Conservation (phyloP, 768 basidiomycete species). For the Kwoniella botswanensis region DNA sequence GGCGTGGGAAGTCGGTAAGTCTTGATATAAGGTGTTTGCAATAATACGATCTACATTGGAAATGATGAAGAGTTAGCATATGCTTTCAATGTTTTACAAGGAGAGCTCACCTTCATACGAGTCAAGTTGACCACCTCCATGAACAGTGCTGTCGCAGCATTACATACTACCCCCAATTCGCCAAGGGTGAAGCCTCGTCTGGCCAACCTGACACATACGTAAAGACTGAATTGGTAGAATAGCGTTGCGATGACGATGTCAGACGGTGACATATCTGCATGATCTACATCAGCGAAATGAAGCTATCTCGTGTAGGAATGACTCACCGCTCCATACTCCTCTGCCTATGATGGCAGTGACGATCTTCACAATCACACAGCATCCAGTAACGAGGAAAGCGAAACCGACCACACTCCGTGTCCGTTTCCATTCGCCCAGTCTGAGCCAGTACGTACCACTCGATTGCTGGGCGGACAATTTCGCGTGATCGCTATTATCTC, state of each 20-base stretch:
- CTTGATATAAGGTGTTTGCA: slow-evolving; percentile 79
- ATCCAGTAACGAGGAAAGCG: slow-evolving; percentile 53
- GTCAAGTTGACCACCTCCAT: slow-evolving; percentile 88
- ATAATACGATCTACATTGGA: slow-evolving; percentile 71
- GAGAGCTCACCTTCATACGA: slow-evolving; percentile 67
- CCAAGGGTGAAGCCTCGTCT: slow-evolving; percentile 95
- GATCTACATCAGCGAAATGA: not conserved
- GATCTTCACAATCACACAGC: slow-evolving; percentile 51
- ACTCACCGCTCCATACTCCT: slow-evolving; percentile 56
- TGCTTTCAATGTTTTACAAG: no score
- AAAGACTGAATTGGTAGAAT: slow-evolving; percentile 90
- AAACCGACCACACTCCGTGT: slow-evolving; percentile 51
- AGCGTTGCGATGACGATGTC: slow-evolving; percentile 74
- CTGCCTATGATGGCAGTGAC: slow-evolving; percentile 47
- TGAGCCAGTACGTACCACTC: slow-evolving; percentile 45
- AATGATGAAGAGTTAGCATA: no score
- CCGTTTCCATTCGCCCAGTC: slow-evolving; percentile 52
- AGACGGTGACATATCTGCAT: slow-evolving; percentile 73
- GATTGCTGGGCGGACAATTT: not conserved
- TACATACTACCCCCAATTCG: slow-evolving; percentile 85
- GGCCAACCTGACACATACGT: slow-evolving; percentile 84
- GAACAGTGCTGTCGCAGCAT: slow-evolving; percentile 82
- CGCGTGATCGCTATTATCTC: slow-evolving; percentile 35
- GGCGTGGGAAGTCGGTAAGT: slow-evolving; percentile 93
- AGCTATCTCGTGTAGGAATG: not conserved